Evolutionary conservation across 257 asterid genomes (phyloP).

Genomic region (Oldenlandia corymbosa): DNA sequence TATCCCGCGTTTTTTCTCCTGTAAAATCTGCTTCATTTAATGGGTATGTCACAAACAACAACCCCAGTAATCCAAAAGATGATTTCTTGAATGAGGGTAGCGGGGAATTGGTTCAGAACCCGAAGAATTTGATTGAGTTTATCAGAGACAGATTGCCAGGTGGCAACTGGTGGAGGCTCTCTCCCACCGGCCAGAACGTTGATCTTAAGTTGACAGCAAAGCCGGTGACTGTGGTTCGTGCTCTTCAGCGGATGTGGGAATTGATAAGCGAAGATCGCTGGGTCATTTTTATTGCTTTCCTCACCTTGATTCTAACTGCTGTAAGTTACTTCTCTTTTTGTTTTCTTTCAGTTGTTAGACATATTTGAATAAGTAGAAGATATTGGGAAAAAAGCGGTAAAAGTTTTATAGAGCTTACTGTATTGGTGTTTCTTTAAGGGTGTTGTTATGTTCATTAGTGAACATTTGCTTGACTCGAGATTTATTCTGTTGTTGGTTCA

Average conservation of each 20-base stretch:
- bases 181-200: constrained; percentile 44
- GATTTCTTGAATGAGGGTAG: constrained; percentile 7
- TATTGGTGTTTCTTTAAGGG: background rate
- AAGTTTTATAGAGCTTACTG: too few species aligned
- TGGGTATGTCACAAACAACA: constrained; percentile 37
- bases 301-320: constrained; percentile 68
- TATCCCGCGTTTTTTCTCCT: constrained; percentile 32
- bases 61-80: constrained; percentile 16
- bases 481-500: constrained; percentile 30
- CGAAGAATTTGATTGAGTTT: constrained; percentile 48
- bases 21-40: constrained; percentile 45
- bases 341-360: background rate
- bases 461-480: constrained; percentile 13
- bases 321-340: constrained; percentile 41
- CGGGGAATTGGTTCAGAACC: constrained; percentile 34
- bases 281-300: constrained; percentile 69
- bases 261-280: constrained; percentile 76
- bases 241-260: constrained; percentile 82
- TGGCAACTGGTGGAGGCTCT: constrained; percentile 88
- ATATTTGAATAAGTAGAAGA: background rate
- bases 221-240: constrained; percentile 83
- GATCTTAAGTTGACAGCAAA: constrained; percentile 49
- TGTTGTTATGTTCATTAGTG: background rate
- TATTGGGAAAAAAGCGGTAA: too few species aligned
- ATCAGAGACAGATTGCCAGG: constrained; percentile 56